Base-by-base conservation (phyloP, 371 early-diverging fungal genomes). In the Syncephalastrum sp. region DNA sequence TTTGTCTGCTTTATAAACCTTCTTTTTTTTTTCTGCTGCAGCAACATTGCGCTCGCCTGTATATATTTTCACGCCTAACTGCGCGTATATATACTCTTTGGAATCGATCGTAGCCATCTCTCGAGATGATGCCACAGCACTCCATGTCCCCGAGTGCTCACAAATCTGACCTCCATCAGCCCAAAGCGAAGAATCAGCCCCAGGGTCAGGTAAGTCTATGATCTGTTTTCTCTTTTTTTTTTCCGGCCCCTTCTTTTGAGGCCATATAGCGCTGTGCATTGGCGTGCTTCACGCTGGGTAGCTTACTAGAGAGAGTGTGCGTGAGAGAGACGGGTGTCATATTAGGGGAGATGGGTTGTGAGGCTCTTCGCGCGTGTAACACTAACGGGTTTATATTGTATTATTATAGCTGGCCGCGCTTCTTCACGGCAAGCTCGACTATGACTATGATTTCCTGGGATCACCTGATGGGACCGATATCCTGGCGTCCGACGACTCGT, bases 391-490 rank as follows among this genome's bases (percentile, higher is more conserved):
- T 8, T 46, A 16, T 42, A 68, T n/a, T 24, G 16, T 42, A 44
- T 42, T 47, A 33, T 46, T 5, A 33, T 33, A 59, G 76, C 57
- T 75, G 42, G 76, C 76, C 53, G 76, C 76, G n/a, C 66, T 75
- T 42, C 64, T 75, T 27, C 73, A 72, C 50, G 76, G 70, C 14
- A 71, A 75, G 49, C 21, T 72, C 23, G 75, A 75, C 42, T 72
- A 75, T 56, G 73, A 54, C 19, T 54, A 69, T 54, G 70, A 74
- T 61, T 47, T 68, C 21, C 70, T 68, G 64, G 50, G 49, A 27
- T 38, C 52, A 56, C 6, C 48, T 47, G 53, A 42, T 21, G 45
- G 49, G 41, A 61, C 63, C 47, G 53, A 62, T 1, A 51, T 59
- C 3, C 69, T 67, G 17, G 61, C 66, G 23, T 64, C 67, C 56